These are phyloP conservation scores for Rhodomyrtus psidioides DNA, from an alignment of 441 rosid species.

Conservation along the genomic window DNA sequence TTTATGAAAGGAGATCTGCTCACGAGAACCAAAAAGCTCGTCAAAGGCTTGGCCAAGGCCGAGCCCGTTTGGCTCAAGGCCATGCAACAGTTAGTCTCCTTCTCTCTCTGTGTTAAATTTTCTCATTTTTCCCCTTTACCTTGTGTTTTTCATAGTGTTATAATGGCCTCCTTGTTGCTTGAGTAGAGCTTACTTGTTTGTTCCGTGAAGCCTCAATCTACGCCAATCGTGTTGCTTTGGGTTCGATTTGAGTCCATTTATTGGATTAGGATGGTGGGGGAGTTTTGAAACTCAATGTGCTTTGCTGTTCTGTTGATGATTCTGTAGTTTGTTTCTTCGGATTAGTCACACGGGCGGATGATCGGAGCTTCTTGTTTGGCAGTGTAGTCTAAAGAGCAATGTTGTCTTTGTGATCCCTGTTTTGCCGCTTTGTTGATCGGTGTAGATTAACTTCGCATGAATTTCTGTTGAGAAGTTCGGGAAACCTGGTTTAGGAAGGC, in stretches of 20 bases:
- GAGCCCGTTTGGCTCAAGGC: constrained; percentile 90
- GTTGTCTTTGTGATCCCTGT: not conserved
- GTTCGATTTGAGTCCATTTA: not conserved
- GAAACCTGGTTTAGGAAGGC: not conserved
- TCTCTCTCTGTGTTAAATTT: not conserved
- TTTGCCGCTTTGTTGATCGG: not conserved
- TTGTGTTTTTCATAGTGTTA: not conserved
- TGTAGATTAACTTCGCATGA: not conserved
- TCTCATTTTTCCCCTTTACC: not conserved
- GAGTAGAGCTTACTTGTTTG: not conserved
- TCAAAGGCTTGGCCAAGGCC: constrained; percentile 68
- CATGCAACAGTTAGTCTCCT: constrained; percentile 68
- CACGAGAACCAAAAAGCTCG: constrained; percentile 63
- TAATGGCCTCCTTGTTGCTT: not conserved
- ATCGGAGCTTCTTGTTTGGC: not conserved
- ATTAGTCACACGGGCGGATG: not conserved
- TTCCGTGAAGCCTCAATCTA: not conserved
- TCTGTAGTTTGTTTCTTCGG: not conserved
- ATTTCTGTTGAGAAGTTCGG: not conserved
- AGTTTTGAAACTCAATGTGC: not conserved
- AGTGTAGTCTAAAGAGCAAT: not conserved
- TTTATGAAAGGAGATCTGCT: constrained; percentile 87
- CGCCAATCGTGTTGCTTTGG: not conserved
- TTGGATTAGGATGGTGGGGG: not conserved
- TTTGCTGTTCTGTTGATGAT: not conserved